Base-by-base conservation (phyloP, 805 yeast genomes). In the Wickerhamiella spandovensis region DNA sequence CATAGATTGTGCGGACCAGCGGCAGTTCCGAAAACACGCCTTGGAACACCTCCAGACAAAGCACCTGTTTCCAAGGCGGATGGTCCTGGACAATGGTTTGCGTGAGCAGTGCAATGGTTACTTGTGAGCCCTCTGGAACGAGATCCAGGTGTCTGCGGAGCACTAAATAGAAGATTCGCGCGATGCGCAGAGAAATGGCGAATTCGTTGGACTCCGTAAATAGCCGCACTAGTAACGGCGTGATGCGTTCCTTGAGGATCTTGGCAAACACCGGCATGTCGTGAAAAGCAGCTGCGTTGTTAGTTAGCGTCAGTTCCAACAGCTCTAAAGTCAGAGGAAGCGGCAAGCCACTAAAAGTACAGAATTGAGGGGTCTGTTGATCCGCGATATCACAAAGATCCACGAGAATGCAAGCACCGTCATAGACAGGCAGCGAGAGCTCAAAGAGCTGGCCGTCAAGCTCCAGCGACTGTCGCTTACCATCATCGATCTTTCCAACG, bases 241-340 rank as follows among this genome's bases (percentile, higher is more conserved):
- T 81, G 0, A 86, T 75, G 51, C 79, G 75, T 1, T 78, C 74
- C 59, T 90, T 71, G 22, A 89, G 65, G 12, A 88, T 65, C 55
- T 73, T 78, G 1, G 79, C 79, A 35, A 90, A 71, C 58, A 86
- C 95, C 1, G 62, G 67, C 55, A 82, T 87, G 2, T 63, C 49
- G 17, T 72, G 63, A 60, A 90, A 85, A 2, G 79, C 59, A 0
- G 59, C 53, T 17, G 71, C 69, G 59, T 87, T 87, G 60, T 79
- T 80, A 13, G 79, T 72, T 30, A 92, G 65, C 3, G 89, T 73
- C 51, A 82, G 82, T 65, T 92, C 97, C 21, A 92, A 64, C 25
- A 90, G 73, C 61, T 90, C 98, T 48, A 92, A 74, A 0, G 87
- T 86, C 52, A 87, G 73, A 44, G 78, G 74, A 64, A 82, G 76